These are phyloP conservation scores for Quercus suber DNA, from an alignment of 306 rosid species.

Conservation along the genomic window DNA sequence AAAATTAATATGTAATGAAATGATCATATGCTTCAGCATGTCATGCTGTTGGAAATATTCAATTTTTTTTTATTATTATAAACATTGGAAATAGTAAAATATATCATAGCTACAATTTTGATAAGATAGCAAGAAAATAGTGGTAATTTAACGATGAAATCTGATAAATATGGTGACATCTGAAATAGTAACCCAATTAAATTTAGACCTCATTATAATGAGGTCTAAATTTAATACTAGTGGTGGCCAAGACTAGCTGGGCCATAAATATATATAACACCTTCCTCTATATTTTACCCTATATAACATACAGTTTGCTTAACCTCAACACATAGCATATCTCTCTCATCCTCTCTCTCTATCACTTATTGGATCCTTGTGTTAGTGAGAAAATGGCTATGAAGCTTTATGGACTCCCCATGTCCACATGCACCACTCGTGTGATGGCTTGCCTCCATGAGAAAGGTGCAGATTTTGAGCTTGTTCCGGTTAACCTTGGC, in stretches of 20 bases:
- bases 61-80: too few species aligned
- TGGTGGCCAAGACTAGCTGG: not conserved
- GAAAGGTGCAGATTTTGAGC: slow-evolving; percentile 58
- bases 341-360: not conserved
- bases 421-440: slow-evolving; percentile 57
- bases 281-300: not conserved
- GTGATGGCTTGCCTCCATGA: slow-evolving; percentile 64
- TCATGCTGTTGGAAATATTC: too few species aligned
- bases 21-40: too few species aligned
- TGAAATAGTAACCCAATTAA: not conserved
- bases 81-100: too few species aligned
- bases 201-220: too few species aligned
- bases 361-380: not conserved
- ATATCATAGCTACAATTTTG: too few species aligned
- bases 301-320: too few species aligned
- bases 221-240: not conserved
- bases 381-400: slow-evolving; percentile 38
- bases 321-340: not conserved
- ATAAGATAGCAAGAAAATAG: too few species aligned
- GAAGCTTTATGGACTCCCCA: slow-evolving; percentile 60
- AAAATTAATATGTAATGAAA: too few species aligned
- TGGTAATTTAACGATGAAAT: too few species aligned
- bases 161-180: too few species aligned
- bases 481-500: slow-evolving; percentile 58
- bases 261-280: not conserved